phyloP scores from a whole-genome alignment of 176 grass and related monocot genomes.

The Avena eriantha region DNA sequence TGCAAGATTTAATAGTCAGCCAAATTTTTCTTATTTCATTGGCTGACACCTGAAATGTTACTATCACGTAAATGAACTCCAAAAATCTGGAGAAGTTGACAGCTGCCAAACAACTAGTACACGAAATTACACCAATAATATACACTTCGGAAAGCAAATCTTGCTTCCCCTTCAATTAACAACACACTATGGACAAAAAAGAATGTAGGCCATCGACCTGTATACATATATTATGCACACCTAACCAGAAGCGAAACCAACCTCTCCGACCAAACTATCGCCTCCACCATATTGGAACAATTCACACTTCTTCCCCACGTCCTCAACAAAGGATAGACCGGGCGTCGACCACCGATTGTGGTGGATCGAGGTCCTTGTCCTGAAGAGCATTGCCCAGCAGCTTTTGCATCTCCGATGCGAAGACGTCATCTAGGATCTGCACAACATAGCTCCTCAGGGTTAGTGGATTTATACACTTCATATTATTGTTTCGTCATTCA shows the following conservation, averaged over 20 bases:
- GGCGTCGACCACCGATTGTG: conserved; percentile 80
- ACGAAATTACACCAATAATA: neutral
- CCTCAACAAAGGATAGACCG: conserved; percentile 77
- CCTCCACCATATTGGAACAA: neutral
- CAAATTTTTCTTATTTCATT: neutral
- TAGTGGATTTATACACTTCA: neutral
- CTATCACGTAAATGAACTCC: neutral
- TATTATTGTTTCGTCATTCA: neutral
- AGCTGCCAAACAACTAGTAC: neutral
- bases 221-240: conserved; percentile 48
- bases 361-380: conserved; percentile 85
- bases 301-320: neutral
- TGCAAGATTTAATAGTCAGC: no score
- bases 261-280: neutral
- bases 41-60: conserved; percentile 17
- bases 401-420: conserved; percentile 95
- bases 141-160: conserved; percentile 42
- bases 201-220: conserved; percentile 31
- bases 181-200: conserved; percentile 50
- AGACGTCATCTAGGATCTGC: conserved; percentile 91
- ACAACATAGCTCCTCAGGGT: conserved; percentile 20
- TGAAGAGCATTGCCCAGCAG: conserved; percentile 87
- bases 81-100: neutral
- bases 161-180: conserved; percentile 26
- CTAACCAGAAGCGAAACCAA: conserved; percentile 29